Evolutionary conservation across 2,329 filamentous ascomycete species (phyloP).

Genomic region (Tolypocladium endophyticum): DNA sequence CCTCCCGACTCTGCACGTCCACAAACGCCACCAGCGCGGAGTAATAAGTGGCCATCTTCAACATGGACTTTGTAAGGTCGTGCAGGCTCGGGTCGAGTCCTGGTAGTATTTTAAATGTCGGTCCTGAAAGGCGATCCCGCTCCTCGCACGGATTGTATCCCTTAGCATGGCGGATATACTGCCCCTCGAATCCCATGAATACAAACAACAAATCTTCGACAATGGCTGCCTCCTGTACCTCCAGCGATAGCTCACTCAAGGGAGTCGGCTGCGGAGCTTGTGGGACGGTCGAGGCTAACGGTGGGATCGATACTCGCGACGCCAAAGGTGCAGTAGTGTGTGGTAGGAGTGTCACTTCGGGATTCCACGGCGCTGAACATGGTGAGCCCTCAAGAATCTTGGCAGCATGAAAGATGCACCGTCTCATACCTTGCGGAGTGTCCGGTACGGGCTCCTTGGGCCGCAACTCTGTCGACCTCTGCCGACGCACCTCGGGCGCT

Average conservation of each 20-base stretch:
- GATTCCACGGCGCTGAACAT: constrained; percentile 55
- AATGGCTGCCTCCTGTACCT: constrained; percentile 76
- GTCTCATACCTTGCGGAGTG: constrained; percentile 34
- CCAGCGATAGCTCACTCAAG: constrained; percentile 61
- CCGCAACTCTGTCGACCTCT: constrained; percentile 33
- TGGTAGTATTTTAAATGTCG: constrained; percentile 65
- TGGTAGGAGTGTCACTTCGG: constrained; percentile 62
- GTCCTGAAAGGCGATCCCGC: constrained; percentile 76
- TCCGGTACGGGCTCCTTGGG: constrained; percentile 36
- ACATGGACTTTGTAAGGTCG: constrained; percentile 78
- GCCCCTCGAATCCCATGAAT: constrained; percentile 98
- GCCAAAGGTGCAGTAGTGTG: constrained; percentile 65
- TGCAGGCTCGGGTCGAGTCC: constrained; percentile 86
- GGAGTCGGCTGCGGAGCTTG: constrained; percentile 60
- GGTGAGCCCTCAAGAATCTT: background rate
- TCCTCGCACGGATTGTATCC: constrained; percentile 76
- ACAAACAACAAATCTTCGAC: constrained; percentile 88
- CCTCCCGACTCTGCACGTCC: constrained; percentile 84
- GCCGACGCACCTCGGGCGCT: constrained; percentile 25
- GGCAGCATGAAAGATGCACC: background rate
- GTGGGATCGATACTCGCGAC: constrained; percentile 50
- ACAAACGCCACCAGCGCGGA: constrained; percentile 85
- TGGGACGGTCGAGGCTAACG: constrained; percentile 65
- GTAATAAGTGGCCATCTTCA: constrained; percentile 92
- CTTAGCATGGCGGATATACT: constrained; percentile 82